These are phyloP conservation scores for Dipodascopsis tothii DNA, from an alignment of 805 yeast species.

Conservation along the genomic window DNA sequence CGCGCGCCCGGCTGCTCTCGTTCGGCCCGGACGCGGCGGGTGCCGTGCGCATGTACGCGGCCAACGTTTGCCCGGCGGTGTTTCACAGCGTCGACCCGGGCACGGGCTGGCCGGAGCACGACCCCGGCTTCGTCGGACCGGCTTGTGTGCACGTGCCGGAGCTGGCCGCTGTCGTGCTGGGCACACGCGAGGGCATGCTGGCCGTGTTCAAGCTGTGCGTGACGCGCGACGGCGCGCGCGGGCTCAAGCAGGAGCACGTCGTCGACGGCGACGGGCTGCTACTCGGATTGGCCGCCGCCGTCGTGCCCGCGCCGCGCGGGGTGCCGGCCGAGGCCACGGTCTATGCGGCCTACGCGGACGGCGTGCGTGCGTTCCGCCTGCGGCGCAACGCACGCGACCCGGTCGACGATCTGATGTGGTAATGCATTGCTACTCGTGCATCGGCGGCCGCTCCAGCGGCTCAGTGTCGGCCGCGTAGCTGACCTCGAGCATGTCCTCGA, in stretches of 20 bases:
- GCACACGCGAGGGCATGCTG: slow-evolving; percentile 11
- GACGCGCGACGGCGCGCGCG: slow-evolving; percentile 4
- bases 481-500: slow-evolving; percentile 27
- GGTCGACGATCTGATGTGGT: not conserved
- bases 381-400: not conserved
- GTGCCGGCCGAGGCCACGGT: no score
- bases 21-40: slow-evolving; percentile 3
- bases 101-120: no score
- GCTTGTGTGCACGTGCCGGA: slow-evolving; percentile 5
- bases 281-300: slow-evolving; percentile 11
- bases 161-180: slow-evolving; percentile 11
- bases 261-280: slow-evolving; percentile 5
- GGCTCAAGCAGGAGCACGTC: slow-evolving; percentile 16
- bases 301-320: no score
- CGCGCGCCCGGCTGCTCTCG: slow-evolving; percentile 13
- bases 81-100: slow-evolving; percentile 11
- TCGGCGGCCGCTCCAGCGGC: slow-evolving; percentile 8
- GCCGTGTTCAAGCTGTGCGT: slow-evolving; percentile 16
- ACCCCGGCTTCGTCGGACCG: not conserved
- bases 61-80: slow-evolving; percentile 16
- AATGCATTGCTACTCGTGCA: not conserved
- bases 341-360: no score
- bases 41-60: slow-evolving; percentile 1
- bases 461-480: slow-evolving; percentile 23
- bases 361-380: no score